phyloP scores from a whole-genome alignment of 768 basidiomycete genomes.

The Suillus discolor region DNA sequence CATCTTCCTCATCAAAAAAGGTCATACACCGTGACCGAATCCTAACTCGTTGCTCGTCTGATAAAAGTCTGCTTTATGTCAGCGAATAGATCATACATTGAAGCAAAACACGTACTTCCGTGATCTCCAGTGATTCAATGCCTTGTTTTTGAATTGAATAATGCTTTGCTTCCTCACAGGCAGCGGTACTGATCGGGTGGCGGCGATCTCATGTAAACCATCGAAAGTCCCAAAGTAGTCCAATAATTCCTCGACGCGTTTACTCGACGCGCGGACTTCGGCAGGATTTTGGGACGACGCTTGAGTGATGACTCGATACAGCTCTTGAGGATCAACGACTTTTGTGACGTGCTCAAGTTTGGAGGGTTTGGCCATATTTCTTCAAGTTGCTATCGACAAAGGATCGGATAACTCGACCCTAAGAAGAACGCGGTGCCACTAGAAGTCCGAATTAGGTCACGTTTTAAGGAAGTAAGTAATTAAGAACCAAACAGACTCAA shows the following conservation, averaged over 20 bases:
- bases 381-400: constrained; percentile 3
- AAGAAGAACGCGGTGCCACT: constrained; percentile 1
- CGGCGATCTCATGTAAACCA: constrained; percentile 72
- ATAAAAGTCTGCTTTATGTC: constrained; percentile 53
- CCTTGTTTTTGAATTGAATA: constrained; percentile 88
- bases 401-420: constrained; percentile 11
- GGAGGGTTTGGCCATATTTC: constrained; percentile 24
- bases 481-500: constrained; percentile 33
- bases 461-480: constrained; percentile 14
- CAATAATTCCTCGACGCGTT: constrained; percentile 67
- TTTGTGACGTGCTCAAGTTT: constrained; percentile 19
- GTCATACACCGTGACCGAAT: constrained; percentile 67
- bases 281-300: constrained; percentile 75
- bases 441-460: constrained; percentile 3
- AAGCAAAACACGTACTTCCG: constrained; percentile 54
- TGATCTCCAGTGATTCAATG: constrained; percentile 74
- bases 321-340: constrained; percentile 59
- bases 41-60: constrained; percentile 63
- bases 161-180: constrained; percentile 78
- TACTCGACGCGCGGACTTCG: constrained; percentile 47
- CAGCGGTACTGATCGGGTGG: constrained; percentile 58
- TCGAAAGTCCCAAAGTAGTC: constrained; percentile 73
- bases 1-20: constrained; percentile 78
- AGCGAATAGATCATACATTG: constrained; percentile 11
- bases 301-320: constrained; percentile 64